These are phyloP conservation scores for Anethum foeniculum DNA, from an alignment of 140 eudicot genomes.

Conservation along the genomic window DNA sequence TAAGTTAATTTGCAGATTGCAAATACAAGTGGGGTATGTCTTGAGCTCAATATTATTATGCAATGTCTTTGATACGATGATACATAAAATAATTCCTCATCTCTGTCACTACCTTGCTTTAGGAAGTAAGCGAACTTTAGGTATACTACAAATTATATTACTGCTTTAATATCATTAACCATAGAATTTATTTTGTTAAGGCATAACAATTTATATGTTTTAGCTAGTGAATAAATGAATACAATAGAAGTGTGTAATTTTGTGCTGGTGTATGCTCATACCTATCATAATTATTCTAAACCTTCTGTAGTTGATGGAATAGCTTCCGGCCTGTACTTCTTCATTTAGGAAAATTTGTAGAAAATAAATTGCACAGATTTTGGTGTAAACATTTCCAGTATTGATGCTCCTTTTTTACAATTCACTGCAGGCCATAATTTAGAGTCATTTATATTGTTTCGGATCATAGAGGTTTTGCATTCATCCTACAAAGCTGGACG, in stretches of 20 bases:
- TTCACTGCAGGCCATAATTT: conserved; percentile 51
- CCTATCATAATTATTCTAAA: neutral
- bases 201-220: neutral
- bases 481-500: conserved; percentile 73
- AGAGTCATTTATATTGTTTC: conserved; percentile 51
- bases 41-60: neutral
- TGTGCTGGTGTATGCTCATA: neutral
- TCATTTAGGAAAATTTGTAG: neutral
- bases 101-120: neutral
- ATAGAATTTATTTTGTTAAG: neutral
- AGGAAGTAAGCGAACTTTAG: neutral
- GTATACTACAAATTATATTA: neutral
- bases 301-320: neutral
- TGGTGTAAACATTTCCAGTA: neutral
- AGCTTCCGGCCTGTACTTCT: neutral
- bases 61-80: neutral
- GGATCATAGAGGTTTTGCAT: conserved; percentile 61
- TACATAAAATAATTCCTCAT: neutral
- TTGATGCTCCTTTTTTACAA: conserved; percentile 2
- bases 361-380: neutral
- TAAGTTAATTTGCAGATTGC: neutral
- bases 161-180: neutral
- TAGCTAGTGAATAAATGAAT: neutral
- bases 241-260: neutral
- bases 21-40: neutral